Conservation (phyloP, 2,329 filamentous ascomycete species). For the Diaporthe sp. region DNA sequence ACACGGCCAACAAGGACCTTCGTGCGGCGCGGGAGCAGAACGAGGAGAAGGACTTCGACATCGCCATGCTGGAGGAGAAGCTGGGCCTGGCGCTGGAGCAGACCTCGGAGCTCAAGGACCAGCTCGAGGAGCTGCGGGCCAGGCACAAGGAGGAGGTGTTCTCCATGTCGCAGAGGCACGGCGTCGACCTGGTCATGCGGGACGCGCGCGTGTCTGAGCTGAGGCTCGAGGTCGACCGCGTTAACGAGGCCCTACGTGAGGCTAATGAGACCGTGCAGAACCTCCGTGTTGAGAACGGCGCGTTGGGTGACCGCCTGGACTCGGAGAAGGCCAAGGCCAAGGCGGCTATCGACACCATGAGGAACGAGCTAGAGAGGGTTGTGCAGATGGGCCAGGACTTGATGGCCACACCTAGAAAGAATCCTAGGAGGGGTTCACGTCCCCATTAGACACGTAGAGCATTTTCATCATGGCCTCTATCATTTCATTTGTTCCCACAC, state of each 20-base stretch:
- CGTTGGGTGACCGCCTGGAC: slow-evolving; percentile 48
- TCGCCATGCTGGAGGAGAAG: slow-evolving; percentile 56
- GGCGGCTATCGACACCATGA: slow-evolving; percentile 60
- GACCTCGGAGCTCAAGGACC: slow-evolving; percentile 49
- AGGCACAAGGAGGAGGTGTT: slow-evolving; percentile 41
- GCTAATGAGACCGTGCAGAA: slow-evolving; percentile 58
- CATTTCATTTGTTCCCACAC: neutral
- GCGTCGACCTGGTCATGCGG: slow-evolving; percentile 58
- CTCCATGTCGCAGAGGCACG: slow-evolving; percentile 54
- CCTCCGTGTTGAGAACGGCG: slow-evolving; percentile 58
- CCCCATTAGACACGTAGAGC: neutral
- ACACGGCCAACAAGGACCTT: slow-evolving; percentile 42
- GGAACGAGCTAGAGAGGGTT: slow-evolving; percentile 61
- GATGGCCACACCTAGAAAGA: slow-evolving; percentile 44
- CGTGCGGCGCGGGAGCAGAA: slow-evolving; percentile 38
- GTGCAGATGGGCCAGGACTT: slow-evolving; percentile 58
- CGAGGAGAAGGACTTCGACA: slow-evolving; percentile 49
- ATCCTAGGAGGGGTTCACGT: neutral
- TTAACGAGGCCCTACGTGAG: slow-evolving; percentile 55
- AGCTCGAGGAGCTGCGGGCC: slow-evolving; percentile 49
- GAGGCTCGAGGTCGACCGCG: slow-evolving; percentile 57
- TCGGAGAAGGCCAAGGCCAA: slow-evolving; percentile 53
- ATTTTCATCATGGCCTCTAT: neutral
- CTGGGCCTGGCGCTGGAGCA: slow-evolving; percentile 54
- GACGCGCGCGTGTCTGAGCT: slow-evolving; percentile 63